These are phyloP conservation scores for Nakaseomyces glabratus DNA, from an alignment of 1,139 yeast genomes.

Conservation along the genomic window DNA sequence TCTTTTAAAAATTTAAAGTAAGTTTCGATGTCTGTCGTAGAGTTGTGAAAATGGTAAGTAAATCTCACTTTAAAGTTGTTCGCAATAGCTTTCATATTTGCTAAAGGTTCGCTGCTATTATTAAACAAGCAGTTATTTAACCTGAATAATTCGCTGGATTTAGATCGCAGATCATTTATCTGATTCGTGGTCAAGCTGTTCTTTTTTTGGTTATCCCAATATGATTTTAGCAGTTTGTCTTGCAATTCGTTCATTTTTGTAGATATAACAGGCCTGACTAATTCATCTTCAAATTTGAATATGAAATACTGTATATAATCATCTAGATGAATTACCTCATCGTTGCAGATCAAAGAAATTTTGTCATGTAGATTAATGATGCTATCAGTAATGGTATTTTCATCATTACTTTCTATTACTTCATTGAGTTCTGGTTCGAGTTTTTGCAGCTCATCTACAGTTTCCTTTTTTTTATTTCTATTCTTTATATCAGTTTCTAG, in stretches of 20 bases:
- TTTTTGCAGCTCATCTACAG: constrained; percentile 16
- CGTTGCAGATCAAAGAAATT: constrained; percentile 10
- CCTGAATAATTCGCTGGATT: constrained; percentile 30
- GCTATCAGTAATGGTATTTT: constrained; percentile 9
- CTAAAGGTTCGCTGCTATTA: constrained; percentile 33
- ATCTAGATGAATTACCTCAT: constrained; percentile 9
- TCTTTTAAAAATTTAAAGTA: constrained; percentile 50
- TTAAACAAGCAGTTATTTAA: constrained; percentile 32
- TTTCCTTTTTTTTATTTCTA: constrained; percentile 13
- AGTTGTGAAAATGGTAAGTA: constrained; percentile 59
- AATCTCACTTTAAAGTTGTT: constrained; percentile 55
- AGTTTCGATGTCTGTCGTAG: constrained; percentile 33
- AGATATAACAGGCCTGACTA: not conserved
- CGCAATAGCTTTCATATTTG: constrained; percentile 52
- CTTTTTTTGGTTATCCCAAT: constrained; percentile 26
- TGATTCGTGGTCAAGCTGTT: constrained; percentile 14
- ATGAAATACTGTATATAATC: constrained; percentile 1
- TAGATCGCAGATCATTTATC: constrained; percentile 12
- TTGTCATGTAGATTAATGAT: constrained; percentile 10
- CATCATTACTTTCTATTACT: constrained; percentile 13
- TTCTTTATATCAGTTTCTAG: constrained; percentile 15
- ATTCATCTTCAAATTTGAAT: constrained; percentile 2
- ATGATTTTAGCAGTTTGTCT: constrained; percentile 15
- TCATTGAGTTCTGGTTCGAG: constrained; percentile 20
- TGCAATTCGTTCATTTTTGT: constrained; percentile 10